phyloP scores from a whole-genome alignment of 78 protist species.

The Emiliania huxleyi region DNA sequence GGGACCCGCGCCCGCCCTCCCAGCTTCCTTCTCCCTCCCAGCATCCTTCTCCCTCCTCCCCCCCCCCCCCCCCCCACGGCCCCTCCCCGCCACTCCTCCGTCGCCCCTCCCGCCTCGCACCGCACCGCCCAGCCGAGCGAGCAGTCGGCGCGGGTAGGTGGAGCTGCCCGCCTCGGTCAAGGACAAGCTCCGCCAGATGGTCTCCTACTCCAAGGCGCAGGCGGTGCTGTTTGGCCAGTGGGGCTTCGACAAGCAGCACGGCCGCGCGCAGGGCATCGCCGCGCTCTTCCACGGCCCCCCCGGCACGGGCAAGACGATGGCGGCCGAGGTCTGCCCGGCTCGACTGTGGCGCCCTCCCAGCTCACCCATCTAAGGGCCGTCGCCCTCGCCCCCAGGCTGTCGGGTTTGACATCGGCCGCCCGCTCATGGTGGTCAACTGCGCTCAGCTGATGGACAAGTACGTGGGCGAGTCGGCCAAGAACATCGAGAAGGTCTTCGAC shows the following conservation, averaged over 20 bases:
- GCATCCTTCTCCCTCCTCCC: too few species aligned
- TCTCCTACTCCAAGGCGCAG: constrained; percentile 65
- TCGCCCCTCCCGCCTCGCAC: too few species aligned
- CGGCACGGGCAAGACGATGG: too few species aligned
- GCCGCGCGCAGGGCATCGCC: constrained; percentile 39
- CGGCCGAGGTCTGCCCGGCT: too few species aligned
- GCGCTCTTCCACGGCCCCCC: constrained; percentile 61
- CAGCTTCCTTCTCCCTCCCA: too few species aligned
- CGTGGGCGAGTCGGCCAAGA: constrained; percentile 50
- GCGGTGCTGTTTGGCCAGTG: constrained; percentile 52
- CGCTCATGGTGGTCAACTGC: constrained; percentile 46
- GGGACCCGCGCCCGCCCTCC: too few species aligned
- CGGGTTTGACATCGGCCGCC: constrained; percentile 59
- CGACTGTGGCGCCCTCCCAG: too few species aligned
- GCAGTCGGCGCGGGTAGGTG: too few species aligned
- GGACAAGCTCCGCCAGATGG: constrained; percentile 41
- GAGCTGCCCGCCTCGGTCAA: not conserved
- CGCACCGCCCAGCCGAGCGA: too few species aligned
- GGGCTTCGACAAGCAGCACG: constrained; percentile 60
- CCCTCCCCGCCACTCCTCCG: too few species aligned
- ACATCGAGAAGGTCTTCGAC: constrained; percentile 46
- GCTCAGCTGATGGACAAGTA: constrained; percentile 46
- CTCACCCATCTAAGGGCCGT: too few species aligned
- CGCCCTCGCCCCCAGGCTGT: constrained; percentile 56
- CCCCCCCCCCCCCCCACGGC: too few species aligned